Evolutionary conservation across 2,329 filamentous ascomycete genomes (phyloP).

Genomic region (Hypoxylon rubiginosum): DNA sequence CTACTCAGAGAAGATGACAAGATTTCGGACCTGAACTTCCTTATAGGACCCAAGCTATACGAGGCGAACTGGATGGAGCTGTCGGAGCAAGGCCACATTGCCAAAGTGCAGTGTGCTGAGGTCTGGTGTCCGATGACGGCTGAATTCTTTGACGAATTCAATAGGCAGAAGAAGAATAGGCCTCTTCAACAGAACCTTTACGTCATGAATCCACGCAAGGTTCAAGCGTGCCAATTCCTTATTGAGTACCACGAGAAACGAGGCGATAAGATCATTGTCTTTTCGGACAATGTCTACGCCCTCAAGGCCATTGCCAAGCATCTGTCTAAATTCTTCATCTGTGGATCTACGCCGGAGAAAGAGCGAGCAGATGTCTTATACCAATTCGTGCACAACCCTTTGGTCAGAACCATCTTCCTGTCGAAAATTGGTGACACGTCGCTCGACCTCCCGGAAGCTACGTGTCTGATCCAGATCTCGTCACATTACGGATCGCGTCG

Average conservation of each 20-base stretch:
- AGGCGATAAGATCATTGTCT: conserved; percentile 98
- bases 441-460: conserved; percentile 96
- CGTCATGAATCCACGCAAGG: conserved; percentile 98
- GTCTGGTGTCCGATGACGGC: conserved; percentile 99
- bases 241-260: conserved; percentile 97
- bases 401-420: conserved; percentile 92
- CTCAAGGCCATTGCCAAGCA: conserved; percentile 87
- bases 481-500: conserved; percentile 97
- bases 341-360: conserved; percentile 85
- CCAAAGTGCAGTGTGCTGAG: conserved; percentile 96
- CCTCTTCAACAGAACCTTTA: conserved; percentile 70
- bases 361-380: conserved; percentile 90
- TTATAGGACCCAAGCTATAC: conserved; percentile 97
- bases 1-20: conserved; percentile 97
- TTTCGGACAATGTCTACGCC: conserved; percentile 97
- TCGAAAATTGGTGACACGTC: conserved; percentile 99
- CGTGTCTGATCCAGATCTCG: conserved; percentile 96
- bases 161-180: conserved; percentile 61
- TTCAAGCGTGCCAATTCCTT: conserved; percentile 97
- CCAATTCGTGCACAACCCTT: conserved; percentile 93
- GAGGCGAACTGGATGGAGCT: conserved; percentile 99
- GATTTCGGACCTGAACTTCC: conserved; percentile 95
- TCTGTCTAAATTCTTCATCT: conserved; percentile 89
- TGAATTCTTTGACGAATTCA: conserved; percentile 96
- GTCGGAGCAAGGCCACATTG: conserved; percentile 96